Evolutionary conservation across 805 yeast species (phyloP).

Genomic region (Kodamaea hsintzibuensis): DNA sequence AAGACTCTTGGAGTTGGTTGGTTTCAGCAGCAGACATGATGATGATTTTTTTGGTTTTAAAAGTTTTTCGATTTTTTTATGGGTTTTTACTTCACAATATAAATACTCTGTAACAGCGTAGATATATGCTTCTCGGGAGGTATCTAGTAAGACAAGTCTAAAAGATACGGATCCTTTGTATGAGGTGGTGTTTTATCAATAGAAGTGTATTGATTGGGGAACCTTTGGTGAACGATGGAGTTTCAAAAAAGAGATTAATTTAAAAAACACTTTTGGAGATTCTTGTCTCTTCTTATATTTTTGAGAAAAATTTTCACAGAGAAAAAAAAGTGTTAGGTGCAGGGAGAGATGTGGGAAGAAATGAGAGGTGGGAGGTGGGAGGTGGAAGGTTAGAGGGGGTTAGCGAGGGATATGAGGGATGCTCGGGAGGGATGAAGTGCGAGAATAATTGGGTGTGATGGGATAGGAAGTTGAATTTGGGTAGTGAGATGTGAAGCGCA

Average conservation of each 20-base stretch:
- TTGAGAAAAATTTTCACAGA: constrained; percentile 3
- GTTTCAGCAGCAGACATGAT: constrained; percentile 40
- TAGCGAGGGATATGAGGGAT: neutral
- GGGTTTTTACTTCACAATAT: constrained; percentile 11
- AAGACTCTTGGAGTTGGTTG: constrained; percentile 46
- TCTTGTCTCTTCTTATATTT: neutral
- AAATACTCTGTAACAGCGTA: neutral
- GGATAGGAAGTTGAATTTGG: too few species aligned
- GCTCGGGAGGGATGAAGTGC: neutral
- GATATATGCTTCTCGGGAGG: constrained; percentile 4
- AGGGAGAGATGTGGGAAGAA: neutral
- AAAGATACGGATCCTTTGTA: constrained; percentile 5
- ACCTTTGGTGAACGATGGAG: constrained; percentile 2
- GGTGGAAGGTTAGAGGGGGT: neutral
- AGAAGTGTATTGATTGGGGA: neutral
- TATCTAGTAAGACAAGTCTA: neutral
- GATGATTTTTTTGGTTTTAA: constrained; percentile 12
- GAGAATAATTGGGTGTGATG: too few species aligned
- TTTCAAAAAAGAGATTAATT: constrained; percentile 1
- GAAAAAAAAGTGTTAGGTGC: constrained; percentile 1
- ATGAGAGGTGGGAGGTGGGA: neutral
- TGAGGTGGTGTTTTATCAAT: constrained; percentile 2
- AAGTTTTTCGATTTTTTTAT: constrained; percentile 15
- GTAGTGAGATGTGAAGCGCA: too few species aligned
- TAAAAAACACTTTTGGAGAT: neutral